phyloP scores from a whole-genome alignment of 176 grass and related monocot genomes.

The Eleusine indica region DNA sequence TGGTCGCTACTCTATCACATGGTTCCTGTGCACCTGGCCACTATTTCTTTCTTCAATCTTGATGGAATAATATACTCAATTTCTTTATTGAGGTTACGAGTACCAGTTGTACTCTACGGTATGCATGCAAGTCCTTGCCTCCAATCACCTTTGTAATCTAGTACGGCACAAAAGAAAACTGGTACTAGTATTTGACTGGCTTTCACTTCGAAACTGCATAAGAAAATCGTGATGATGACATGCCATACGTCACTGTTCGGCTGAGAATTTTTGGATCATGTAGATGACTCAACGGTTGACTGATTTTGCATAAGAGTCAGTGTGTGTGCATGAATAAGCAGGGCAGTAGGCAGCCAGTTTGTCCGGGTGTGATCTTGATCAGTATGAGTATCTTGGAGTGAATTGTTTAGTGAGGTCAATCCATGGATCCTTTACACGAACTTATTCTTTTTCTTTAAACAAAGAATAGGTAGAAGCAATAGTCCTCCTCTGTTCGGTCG shows the following conservation, averaged over 20 bases:
- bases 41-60: background rate
- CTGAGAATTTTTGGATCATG: slow-evolving; percentile 38
- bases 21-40: slow-evolving; percentile 19
- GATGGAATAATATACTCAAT: background rate
- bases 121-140: background rate
- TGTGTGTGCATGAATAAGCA: background rate
- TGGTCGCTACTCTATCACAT: slow-evolving; percentile 44
- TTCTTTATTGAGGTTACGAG: slow-evolving; percentile 2
- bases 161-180: too few relatives aligned
- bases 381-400: slow-evolving; percentile 6
- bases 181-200: background rate
- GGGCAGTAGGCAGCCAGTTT: background rate
- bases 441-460: background rate
- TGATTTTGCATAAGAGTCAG: background rate
- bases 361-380: slow-evolving; percentile 27
- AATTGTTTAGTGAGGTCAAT: slow-evolving; percentile 33
- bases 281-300: slow-evolving; percentile 22
- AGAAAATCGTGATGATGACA: slow-evolving; percentile 6
- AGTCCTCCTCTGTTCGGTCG: slow-evolving; percentile 40
- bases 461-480: background rate
- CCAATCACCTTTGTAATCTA: too few relatives aligned
- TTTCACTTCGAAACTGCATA: slow-evolving; percentile 1
- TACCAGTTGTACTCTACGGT: background rate
- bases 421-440: background rate
- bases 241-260: slow-evolving; percentile 29